Percentiles rank a stretch among this genome's conserved stretches.
Conservation (phyloP, 2,329 filamentous ascomycete species). For the Diaporthe helianthi region DNA sequence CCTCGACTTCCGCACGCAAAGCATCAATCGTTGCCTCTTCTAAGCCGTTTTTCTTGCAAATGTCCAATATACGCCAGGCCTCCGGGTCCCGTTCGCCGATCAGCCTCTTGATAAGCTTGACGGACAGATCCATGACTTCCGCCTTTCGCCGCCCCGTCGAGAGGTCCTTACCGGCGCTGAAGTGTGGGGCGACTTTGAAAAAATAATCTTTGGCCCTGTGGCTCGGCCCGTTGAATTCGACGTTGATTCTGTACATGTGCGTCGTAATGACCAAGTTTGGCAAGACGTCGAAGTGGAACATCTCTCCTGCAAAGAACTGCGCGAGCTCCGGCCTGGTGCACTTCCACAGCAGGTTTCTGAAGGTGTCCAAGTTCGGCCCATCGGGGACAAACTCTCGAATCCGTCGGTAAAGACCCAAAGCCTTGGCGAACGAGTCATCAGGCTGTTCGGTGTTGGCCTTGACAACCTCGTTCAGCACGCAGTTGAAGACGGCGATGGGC, state of each 20-base stretch:
- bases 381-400: constrained; percentile 29
- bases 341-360: constrained; percentile 31
- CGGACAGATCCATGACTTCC: constrained; percentile 31
- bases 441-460: constrained; percentile 1
- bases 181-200: constrained; percentile 27
- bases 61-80: constrained; percentile 33
- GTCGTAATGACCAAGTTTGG: constrained; percentile 21
- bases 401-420: constrained; percentile 31
- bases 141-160: constrained; percentile 9
- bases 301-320: constrained; percentile 34
- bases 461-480: constrained; percentile 47
- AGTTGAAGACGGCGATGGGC: constrained; percentile 50
- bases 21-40: constrained; percentile 23
- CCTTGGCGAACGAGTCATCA: constrained; percentile 30
- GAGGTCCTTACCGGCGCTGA: constrained; percentile 1
- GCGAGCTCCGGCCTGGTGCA: constrained; percentile 33
- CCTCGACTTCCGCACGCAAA: constrained; percentile 33
- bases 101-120: constrained; percentile 32
- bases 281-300: constrained; percentile 32
- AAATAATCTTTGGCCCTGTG: constrained; percentile 32
- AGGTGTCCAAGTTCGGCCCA: constrained; percentile 29
- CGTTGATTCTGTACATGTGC: constrained; percentile 33
- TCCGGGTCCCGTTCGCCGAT: constrained; percentile 34
- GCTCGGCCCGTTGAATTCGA: constrained; percentile 28
- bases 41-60: constrained; percentile 30